Base-by-base conservation (phyloP, 2,329 filamentous ascomycete genomes). In the Leptosphaerulina australis region DNA sequence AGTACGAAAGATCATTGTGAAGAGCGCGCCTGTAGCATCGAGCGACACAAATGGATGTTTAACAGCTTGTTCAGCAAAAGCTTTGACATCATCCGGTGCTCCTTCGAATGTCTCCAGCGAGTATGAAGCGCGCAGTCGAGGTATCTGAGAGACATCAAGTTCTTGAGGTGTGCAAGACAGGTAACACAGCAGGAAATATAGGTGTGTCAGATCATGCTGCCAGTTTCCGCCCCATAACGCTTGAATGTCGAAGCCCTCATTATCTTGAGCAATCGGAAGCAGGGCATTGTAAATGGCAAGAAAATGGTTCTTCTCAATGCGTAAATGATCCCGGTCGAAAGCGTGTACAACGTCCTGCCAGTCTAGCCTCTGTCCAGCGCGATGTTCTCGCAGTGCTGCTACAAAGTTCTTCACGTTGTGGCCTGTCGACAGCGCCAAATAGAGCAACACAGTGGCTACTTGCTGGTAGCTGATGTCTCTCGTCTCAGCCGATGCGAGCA, bases 111-210 rank as follows among this genome's bases (percentile, higher is more conserved):
- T 83, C 40, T 84, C 80, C 22, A 80, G 58, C 2, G 85, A 84
- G 68, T 97, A 95, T 2, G 91, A 90, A 18, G 85, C 82, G 47
- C 89, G 84, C 26, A 97, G 81, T 25, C 88, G 85, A 0, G 91
- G 93, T 50, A 97, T 94, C 26, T 88, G 88, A 10, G 86, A 88
- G 3, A 90, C 88, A 69, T 97, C 91, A 20, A 96, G 81, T 63
- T 92, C 84, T 21, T 90, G 83, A 0, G 87, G 82, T 10, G 83
- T 83, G 48, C 92, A 82, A 3, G 88, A 89, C 17, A 93, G 81
- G 69, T 93, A 97, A 14, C 91, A 91, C 56, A 88, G 88, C 44
- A 97, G 84, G 69, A 97, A 97, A n/a, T 92, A 95, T 26, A 99
- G 78, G 59, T 97, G 93, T 0, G 94, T 90, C 55, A 96, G 86